Evolutionary conservation across 495 filamentous ascomycete species (phyloP).

Genomic region (Xylaria bambusicola): DNA sequence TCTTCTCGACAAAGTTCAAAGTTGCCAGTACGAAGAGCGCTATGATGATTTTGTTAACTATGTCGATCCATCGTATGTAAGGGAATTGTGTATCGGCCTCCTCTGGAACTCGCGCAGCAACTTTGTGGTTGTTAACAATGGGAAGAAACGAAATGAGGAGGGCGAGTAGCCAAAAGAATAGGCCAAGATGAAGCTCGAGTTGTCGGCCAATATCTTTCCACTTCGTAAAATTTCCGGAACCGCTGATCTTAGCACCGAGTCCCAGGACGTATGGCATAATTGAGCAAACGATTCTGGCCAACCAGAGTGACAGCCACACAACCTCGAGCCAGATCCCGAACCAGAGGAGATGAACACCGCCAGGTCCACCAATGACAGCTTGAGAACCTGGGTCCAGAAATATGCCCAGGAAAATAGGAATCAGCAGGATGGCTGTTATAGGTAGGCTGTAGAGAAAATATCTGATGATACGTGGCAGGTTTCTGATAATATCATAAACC

Average conservation of each 20-base stretch:
- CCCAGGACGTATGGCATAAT: conserved; percentile 68
- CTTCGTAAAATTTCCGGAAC: conserved; percentile 83
- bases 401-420: conserved; percentile 78
- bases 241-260: conserved; percentile 71
- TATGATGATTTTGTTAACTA: conserved; percentile 85
- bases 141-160: conserved; percentile 72
- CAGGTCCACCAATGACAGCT: conserved; percentile 61
- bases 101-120: conserved; percentile 33
- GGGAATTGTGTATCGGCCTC: conserved; percentile 49
- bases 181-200: conserved; percentile 79
- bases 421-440: conserved; percentile 68
- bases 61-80: conserved; percentile 67
- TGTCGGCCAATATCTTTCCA: conserved; percentile 89
- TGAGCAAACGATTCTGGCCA: conserved; percentile 73
- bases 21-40: conserved; percentile 75
- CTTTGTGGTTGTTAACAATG: conserved; percentile 75
- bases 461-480: conserved; percentile 75
- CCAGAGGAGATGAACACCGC: conserved; percentile 80
- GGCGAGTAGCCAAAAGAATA: conserved; percentile 93
- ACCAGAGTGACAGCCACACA: conserved; percentile 91
- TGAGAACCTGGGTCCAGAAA: conserved; percentile 52
- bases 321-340: conserved; percentile 95
- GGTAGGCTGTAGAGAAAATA: conserved; percentile 89
- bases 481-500: conserved; percentile 57
- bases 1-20: conserved; percentile 88